Percentiles rank a stretch among this genome's conserved stretches.
phyloP scores from a whole-genome alignment of 208 protist genomes.

The Herpetomonas samuelpessoai region DNA sequence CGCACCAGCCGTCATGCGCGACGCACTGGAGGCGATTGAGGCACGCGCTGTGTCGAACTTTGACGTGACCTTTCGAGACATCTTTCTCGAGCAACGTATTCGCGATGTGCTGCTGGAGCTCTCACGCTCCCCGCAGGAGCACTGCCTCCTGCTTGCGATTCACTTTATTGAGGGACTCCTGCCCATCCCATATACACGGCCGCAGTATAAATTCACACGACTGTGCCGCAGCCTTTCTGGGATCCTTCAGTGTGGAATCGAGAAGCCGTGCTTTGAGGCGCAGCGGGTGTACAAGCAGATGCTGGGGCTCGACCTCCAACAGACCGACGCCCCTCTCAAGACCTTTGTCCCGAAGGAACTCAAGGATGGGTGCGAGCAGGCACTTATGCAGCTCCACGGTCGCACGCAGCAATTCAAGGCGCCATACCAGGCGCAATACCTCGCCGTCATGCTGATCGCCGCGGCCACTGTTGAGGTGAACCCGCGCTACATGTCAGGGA shows the following conservation, averaged over 20 bases:
- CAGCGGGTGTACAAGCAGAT: constrained; percentile 79
- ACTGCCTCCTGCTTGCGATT: constrained; percentile 51
- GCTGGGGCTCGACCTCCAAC: constrained; percentile 50
- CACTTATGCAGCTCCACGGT: constrained; percentile 77
- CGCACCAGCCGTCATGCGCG: constrained; percentile 62
- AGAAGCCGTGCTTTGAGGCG: constrained; percentile 56
- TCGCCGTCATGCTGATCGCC: constrained; percentile 72
- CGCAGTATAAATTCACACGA: constrained; percentile 74
- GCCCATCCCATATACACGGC: constrained; percentile 77
- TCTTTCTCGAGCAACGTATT: constrained; percentile 82
- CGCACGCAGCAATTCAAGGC: constrained; percentile 48
- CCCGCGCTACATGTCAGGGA: constrained; percentile 63
- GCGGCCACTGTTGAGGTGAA: constrained; percentile 72
- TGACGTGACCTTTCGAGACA: constrained; percentile 69
- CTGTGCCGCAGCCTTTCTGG: constrained; percentile 78
- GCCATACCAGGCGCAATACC: constrained; percentile 64
- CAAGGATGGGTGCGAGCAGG: constrained; percentile 77
- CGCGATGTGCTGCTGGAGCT: constrained; percentile 78
- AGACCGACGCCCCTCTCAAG: constrained; percentile 67
- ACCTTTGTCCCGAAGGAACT: constrained; percentile 85
- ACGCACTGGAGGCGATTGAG: constrained; percentile 79
- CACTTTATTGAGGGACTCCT: constrained; percentile 82
- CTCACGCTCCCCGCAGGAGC: constrained; percentile 43
- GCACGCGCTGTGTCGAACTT: constrained; percentile 69
- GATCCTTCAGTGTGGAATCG: constrained; percentile 68